Base-by-base conservation (phyloP, 176 grass and related monocot genomes). In the Carex pumila region DNA sequence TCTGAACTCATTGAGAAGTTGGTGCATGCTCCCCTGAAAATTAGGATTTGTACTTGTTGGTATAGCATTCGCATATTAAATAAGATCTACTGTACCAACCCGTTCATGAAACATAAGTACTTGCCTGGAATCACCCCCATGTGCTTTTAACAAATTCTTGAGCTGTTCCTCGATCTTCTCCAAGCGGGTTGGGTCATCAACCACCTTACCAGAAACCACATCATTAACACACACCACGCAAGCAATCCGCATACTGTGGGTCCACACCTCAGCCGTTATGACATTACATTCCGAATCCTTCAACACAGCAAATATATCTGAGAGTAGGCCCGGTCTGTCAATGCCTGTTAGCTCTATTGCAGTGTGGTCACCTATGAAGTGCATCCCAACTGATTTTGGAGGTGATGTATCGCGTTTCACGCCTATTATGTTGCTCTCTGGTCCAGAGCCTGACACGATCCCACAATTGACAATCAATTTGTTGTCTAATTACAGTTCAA, bases 141-240 rank as follows among this genome's bases (percentile, higher is more conserved):
- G 61, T 0, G 90, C 88, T 71, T 90, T 89, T 62, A 97, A 86
- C 66, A 97, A 92, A 66, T 88, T 79, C n/a, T 75, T 84, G 6
- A 98, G 91, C 18, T 92, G 88, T 32, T 89, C 88, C 88, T 95
- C 91, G 32, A 98, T 87, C 36, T 30, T 58, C 71, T 67, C 73
- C 71, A 87, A 70, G 10, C 83, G 85, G 70, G 12, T 25, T 14
- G 86, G 31, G 82, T 94, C 91, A n/a, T 60, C 86, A 69, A 93
- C 82, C 0, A 91, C 86, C 71, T 73, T 79, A 10, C 82, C 89
- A 12, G 95, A 68, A 55, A 85, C 30, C 53, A 91, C 95, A 55
- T 98, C 92, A 68, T 94, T 98, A 34, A 98, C 92, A 85, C 93
- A 93, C 49, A 94, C 84, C 61, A 98, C 86, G 14, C 92, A 98